A percentile compares a stretch with the other conserved stretches of the same genome.
Conservation (phyloP, 106 monocot species). For the Allium fistulosum region DNA sequence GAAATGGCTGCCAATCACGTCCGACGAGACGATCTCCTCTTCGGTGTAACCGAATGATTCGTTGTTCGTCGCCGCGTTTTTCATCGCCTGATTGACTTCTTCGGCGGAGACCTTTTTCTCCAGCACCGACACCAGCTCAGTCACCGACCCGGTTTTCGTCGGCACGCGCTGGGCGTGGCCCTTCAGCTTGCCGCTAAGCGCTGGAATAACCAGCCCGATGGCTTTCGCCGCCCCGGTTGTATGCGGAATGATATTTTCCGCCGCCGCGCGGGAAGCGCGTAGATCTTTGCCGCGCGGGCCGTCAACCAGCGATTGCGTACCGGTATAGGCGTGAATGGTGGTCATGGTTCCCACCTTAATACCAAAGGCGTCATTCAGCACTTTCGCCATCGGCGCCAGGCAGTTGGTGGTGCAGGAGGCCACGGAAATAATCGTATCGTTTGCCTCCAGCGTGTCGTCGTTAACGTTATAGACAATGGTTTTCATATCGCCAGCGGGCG, state of each 20-base stretch:
- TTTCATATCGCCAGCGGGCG: background rate
- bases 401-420: too few relatives aligned
- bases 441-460: background rate
- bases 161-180: background rate
- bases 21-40: background rate
- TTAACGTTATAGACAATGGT: conserved; percentile 2
- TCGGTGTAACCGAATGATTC: background rate
- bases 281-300: conserved; percentile 91
- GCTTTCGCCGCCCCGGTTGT: conserved; percentile 89
- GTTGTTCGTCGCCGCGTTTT: background rate
- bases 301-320: too few relatives aligned
- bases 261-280: conserved; percentile 73
- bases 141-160: background rate
- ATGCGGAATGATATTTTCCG: conserved; percentile 82
- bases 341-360: too few relatives aligned
- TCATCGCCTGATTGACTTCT: background rate
- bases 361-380: too few relatives aligned
- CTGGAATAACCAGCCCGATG: too few relatives aligned
- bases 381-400: too few relatives aligned
- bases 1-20: background rate
- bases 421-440: background rate
- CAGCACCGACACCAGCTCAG: background rate
- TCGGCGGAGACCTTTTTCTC: background rate
- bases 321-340: too few relatives aligned
- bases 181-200: background rate